phyloP scores from a whole-genome alignment of 331 rosid genomes.

The Malus hybrid region DNA sequence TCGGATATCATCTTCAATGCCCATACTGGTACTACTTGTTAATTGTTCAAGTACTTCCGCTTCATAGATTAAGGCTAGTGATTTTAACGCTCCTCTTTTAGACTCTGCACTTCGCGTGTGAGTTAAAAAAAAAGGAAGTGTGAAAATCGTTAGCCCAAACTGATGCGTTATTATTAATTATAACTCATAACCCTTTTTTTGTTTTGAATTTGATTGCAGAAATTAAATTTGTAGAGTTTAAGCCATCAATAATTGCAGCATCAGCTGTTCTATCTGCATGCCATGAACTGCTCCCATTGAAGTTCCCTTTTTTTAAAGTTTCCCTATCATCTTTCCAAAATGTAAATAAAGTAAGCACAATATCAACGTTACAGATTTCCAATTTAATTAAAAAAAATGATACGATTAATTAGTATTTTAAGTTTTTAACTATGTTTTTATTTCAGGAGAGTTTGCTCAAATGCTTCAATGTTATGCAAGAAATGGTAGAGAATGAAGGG shows the following conservation, averaged over 20 bases:
- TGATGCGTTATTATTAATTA: too few relatives aligned
- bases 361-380: neutral
- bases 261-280: conserved; percentile 47
- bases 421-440: neutral
- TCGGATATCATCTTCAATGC: conserved; percentile 49
- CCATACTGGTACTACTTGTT: conserved; percentile 39
- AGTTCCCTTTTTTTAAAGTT: conserved; percentile 30
- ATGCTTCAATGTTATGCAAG: conserved; percentile 43
- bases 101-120: too few relatives aligned
- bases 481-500: conserved; percentile 24
- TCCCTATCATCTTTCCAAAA: conserved; percentile 37
- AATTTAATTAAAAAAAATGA: neutral
- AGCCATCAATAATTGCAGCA: conserved; percentile 72
- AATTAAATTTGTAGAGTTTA: conserved; percentile 37
- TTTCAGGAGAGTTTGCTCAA: conserved; percentile 41
- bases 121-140: too few relatives aligned
- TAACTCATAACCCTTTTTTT: neutral
- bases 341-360: conserved; percentile 39
- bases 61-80: too few relatives aligned
- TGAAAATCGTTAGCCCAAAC: too few relatives aligned
- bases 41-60: neutral
- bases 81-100: too few relatives aligned
- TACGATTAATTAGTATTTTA: neutral
- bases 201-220: conserved; percentile 32
- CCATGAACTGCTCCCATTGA: conserved; percentile 31